Percentiles rank a stretch among this genome's conserved stretches.
Evolutionary conservation across 805 yeast genomes (phyloP).

Genomic region (Nakazawaea laoshanensis): DNA sequence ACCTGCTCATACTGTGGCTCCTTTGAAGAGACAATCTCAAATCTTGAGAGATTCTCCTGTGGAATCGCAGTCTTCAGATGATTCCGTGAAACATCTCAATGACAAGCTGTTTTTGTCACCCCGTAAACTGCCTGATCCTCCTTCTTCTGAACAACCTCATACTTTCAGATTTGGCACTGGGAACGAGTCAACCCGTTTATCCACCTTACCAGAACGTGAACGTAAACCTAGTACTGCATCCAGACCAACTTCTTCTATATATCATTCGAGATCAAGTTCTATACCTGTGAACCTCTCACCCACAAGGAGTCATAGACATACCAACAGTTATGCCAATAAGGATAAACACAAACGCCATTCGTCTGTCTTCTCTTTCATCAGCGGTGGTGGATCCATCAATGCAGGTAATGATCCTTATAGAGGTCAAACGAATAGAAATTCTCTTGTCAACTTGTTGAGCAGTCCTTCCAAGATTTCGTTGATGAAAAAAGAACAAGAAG

Average conservation of each 20-base stretch:
- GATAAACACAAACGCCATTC: constrained; percentile 50
- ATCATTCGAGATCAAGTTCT: constrained; percentile 29
- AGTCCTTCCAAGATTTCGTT: constrained; percentile 10
- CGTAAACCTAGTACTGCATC: constrained; percentile 5
- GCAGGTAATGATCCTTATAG: constrained; percentile 8
- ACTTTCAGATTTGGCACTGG: constrained; percentile 16
- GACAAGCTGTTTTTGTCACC: constrained; percentile 43
- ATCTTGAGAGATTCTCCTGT: constrained; percentile 1
- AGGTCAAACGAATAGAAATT: constrained; percentile 6
- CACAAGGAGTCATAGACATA: constrained; percentile 22
- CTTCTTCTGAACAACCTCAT: constrained; percentile 24
- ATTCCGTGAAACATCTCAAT: not conserved
- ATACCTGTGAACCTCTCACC: constrained; percentile 20
- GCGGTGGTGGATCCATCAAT: constrained; percentile 12
- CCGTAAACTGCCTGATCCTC: constrained; percentile 69
- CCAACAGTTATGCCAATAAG: constrained; percentile 17
- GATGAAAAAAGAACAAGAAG: constrained; percentile 8
- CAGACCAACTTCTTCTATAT: constrained; percentile 28
- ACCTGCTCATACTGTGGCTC: constrained; percentile 29
- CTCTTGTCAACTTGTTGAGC: constrained; percentile 8
- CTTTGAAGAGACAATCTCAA: constrained; percentile 2
- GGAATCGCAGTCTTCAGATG: constrained; percentile 1
- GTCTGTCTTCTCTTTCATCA: constrained; percentile 46
- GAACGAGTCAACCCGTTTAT: constrained; percentile 3
- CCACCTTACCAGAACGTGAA: constrained; percentile 10